These are phyloP conservation scores for Pleurotus djamor DNA, from an alignment of 768 basidiomycete genomes.

Conservation along the genomic window DNA sequence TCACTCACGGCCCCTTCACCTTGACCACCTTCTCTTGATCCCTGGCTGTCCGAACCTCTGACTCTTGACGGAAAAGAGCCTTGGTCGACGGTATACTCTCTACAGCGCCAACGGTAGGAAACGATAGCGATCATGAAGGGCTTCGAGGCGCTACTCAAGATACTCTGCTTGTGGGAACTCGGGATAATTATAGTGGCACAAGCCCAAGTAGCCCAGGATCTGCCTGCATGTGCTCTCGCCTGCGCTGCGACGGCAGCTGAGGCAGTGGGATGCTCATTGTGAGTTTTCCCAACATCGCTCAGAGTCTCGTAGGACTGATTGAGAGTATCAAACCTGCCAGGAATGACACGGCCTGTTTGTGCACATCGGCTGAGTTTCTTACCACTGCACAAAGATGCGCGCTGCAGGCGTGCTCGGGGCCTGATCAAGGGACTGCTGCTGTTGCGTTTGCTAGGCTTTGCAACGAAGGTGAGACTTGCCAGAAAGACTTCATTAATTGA, in stretches of 20 bases:
- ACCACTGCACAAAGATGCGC: not conserved
- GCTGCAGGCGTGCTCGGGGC: not conserved
- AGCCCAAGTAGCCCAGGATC: not conserved
- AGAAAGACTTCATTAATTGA: not conserved
- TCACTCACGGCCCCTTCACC: too few species aligned
- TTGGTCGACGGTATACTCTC: too few species aligned
- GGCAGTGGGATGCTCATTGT: conserved; percentile 2
- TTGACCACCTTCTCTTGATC: too few species aligned
- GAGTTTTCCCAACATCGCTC: not conserved
- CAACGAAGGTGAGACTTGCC: not conserved
- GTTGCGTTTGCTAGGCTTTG: conserved; percentile 1
- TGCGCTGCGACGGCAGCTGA: conserved; percentile 1
- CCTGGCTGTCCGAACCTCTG: too few species aligned
- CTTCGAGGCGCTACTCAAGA: not conserved
- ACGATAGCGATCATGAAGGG: too few species aligned
- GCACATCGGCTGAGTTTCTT: not conserved
- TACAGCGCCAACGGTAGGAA: too few species aligned
- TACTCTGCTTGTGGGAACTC: not conserved
- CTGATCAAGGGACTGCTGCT: not conserved
- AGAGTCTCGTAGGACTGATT: not conserved
- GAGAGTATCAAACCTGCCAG: not conserved
- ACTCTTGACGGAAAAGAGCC: too few species aligned
- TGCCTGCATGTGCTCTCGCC: not conserved
- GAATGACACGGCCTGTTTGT: not conserved
- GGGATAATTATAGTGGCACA: not conserved